Evolutionary conservation across 176 grass and related monocot genomes (phyloP).

Genomic region (Triticum dicoccoides): DNA sequence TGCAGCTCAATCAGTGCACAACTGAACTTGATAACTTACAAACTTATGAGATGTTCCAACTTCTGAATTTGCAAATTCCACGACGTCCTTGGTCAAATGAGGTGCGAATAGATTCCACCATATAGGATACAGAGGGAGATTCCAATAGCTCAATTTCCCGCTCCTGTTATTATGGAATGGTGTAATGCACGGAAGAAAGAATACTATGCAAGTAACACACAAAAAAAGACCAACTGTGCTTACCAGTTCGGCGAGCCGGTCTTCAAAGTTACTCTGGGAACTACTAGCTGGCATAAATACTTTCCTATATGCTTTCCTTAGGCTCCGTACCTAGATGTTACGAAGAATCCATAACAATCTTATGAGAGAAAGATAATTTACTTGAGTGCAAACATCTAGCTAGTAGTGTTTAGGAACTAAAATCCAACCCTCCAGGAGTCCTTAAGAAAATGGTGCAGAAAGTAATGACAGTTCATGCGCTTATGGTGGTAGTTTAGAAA

Average conservation of each 20-base stretch:
- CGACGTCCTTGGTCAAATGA: slow-evolving; percentile 71
- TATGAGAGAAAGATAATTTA: not conserved
- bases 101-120: slow-evolving; percentile 78
- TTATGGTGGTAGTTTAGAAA: not conserved
- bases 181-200: slow-evolving; percentile 7
- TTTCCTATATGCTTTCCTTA: slow-evolving; percentile 80
- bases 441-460: not conserved
- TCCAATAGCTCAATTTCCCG: slow-evolving; percentile 36
- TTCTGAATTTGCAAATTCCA: slow-evolving; percentile 92
- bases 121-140: slow-evolving; percentile 45
- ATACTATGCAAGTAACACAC: not conserved
- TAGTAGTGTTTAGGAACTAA: slow-evolving; percentile 1
- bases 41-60: slow-evolving; percentile 43
- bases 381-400: not conserved
- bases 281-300: slow-evolving; percentile 66
- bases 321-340: slow-evolving; percentile 51
- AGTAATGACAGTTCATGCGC: not conserved
- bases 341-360: not conserved
- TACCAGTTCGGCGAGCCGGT: slow-evolving; percentile 74
- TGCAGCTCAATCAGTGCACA: not conserved
- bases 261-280: slow-evolving; percentile 54
- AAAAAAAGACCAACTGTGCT: not conserved
- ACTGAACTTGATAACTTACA: not conserved
- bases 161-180: slow-evolving; percentile 40
- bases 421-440: not conserved